A percentile compares a stretch with the other conserved stretches of the same genome.
These are phyloP conservation scores for Linum lewisii DNA, from an alignment of 345 rosid species.

Conservation along the genomic window DNA sequence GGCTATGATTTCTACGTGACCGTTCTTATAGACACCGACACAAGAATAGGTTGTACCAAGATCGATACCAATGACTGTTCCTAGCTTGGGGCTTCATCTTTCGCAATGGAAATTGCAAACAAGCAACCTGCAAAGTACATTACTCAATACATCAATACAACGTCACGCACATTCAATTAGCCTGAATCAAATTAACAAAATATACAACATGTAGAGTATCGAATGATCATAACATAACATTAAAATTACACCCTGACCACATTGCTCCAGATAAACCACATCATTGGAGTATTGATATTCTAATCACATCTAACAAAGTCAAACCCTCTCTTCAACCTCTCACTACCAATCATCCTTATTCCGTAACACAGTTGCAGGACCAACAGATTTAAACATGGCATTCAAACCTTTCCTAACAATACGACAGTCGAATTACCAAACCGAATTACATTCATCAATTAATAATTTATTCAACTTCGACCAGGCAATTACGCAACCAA, in stretches of 20 bases:
- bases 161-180: background rate
- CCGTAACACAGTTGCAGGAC: background rate
- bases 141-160: background rate
- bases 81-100: slow-evolving; percentile 14
- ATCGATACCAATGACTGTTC: slow-evolving; percentile 16
- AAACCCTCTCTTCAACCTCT: background rate
- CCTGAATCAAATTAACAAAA: background rate
- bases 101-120: slow-evolving; percentile 15
- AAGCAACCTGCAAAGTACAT: slow-evolving; percentile 6
- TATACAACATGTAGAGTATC: background rate
- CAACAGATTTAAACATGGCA: too few species aligned
- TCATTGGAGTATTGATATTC: background rate
- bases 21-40: slow-evolving; percentile 17
- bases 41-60: slow-evolving; percentile 20
- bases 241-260: background rate
- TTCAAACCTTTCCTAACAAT: too few species aligned
- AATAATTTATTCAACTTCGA: too few species aligned
- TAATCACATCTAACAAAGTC: background rate
- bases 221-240: background rate
- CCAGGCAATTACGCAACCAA: background rate
- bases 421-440: too few species aligned
- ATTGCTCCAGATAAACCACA: background rate
- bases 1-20: slow-evolving; percentile 22
- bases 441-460: too few species aligned
- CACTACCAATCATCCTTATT: background rate